Conservation (phyloP, 2,329 filamentous ascomycete genomes). For the Alternaria alternata region DNA sequence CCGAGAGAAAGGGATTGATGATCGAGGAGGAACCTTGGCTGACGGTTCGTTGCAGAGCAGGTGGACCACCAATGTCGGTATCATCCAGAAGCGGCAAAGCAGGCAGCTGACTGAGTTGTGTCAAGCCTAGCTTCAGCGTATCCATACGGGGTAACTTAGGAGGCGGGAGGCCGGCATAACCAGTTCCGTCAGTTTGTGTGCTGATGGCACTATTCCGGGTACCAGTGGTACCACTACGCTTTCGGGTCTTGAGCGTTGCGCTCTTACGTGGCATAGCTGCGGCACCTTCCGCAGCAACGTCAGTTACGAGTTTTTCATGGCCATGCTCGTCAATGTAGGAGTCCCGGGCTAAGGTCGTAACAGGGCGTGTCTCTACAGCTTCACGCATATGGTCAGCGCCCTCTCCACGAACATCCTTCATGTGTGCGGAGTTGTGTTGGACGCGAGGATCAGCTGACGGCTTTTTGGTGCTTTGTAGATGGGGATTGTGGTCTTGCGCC, state of each 20-base stretch:
- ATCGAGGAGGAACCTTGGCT: conserved; percentile 56
- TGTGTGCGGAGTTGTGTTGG: conserved; percentile 68
- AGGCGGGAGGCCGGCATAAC: conserved; percentile 66
- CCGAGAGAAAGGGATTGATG: conserved; percentile 63
- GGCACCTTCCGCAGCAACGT: conserved; percentile 67
- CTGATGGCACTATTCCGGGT: conserved; percentile 43
- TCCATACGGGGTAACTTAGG: conserved; percentile 66
- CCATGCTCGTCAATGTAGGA: conserved; percentile 70
- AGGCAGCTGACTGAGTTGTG: conserved; percentile 73
- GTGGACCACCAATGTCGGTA: conserved; percentile 80
- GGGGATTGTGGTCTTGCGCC: conserved; percentile 65
- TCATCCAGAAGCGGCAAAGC: conserved; percentile 76
- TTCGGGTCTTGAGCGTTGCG: conserved; percentile 47
- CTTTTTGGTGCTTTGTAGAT: conserved; percentile 63
- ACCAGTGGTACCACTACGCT: conserved; percentile 43
- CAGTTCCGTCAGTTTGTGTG: conserved; percentile 50
- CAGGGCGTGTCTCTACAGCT: conserved; percentile 61
- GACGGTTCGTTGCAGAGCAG: conserved; percentile 62
- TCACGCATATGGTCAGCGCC: conserved; percentile 75
- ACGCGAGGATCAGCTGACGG: conserved; percentile 66
- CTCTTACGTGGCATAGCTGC: conserved; percentile 56
- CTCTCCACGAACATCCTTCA: conserved; percentile 79
- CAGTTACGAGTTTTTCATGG: conserved; percentile 75
- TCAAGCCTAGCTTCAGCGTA: conserved; percentile 73
- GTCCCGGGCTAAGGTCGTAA: conserved; percentile 72